Conservation (phyloP, 805 yeast genomes). For the Pichia deserticola region DNA sequence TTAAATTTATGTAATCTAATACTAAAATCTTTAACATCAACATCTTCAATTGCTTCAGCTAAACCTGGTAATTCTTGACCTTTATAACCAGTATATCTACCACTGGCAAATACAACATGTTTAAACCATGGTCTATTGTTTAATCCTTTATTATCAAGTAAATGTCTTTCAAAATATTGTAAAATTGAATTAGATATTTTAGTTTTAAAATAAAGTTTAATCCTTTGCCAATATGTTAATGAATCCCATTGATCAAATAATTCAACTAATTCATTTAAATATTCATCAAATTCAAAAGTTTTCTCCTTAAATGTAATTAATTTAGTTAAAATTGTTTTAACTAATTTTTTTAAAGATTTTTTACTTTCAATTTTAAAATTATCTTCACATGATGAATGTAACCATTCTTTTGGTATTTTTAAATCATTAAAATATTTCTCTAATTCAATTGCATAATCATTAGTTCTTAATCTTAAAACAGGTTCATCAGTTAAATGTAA, state of each 20-base stretch:
- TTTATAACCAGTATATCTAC: slow-evolving; percentile 53
- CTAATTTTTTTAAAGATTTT: slow-evolving; percentile 6
- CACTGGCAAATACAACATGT: slow-evolving; percentile 53
- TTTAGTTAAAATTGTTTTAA: slow-evolving; percentile 24
- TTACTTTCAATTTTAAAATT: not conserved
- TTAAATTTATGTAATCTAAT: slow-evolving; percentile 16
- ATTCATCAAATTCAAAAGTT: slow-evolving; percentile 23
- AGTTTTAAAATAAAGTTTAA: slow-evolving; percentile 21
- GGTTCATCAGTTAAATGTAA: slow-evolving; percentile 43
- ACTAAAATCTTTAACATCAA: slow-evolving; percentile 29
- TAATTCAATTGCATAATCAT: slow-evolving; percentile 47
- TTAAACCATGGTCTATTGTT: slow-evolving; percentile 49
- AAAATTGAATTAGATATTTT: slow-evolving; percentile 33
- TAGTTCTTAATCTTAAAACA: slow-evolving; percentile 34
- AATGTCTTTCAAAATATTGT: slow-evolving; percentile 36
- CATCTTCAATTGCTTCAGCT: slow-evolving; percentile 46
- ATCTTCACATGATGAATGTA: not conserved
- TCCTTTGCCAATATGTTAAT: slow-evolving; percentile 21
- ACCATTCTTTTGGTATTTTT: slow-evolving; percentile 22
- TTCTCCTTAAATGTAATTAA: slow-evolving; percentile 19
- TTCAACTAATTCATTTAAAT: slow-evolving; percentile 16
- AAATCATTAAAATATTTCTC: slow-evolving; percentile 38
- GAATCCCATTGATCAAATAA: slow-evolving; percentile 18
- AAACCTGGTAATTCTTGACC: slow-evolving; percentile 52
- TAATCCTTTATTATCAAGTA: slow-evolving; percentile 42